phyloP scores from a whole-genome alignment of 768 basidiomycete genomes.

The Collybiopsis luxurians region DNA sequence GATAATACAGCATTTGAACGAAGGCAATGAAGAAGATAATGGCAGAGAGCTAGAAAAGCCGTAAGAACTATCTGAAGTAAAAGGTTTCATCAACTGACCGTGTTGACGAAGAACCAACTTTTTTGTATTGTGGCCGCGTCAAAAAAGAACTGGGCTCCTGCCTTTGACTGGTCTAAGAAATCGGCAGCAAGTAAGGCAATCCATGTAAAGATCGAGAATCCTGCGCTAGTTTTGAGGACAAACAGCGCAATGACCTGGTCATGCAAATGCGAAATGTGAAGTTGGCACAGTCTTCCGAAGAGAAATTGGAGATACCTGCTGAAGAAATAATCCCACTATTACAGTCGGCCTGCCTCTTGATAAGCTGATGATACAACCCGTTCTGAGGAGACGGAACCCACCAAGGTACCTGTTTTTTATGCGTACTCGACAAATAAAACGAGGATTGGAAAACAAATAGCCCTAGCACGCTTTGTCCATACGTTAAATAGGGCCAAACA shows the following conservation, averaged over 20 bases:
- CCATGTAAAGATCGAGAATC: constrained; percentile 82
- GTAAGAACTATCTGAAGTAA: constrained; percentile 4
- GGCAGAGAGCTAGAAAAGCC: constrained; percentile 48
- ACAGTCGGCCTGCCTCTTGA: constrained; percentile 65
- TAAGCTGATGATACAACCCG: neutral
- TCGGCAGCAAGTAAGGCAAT: constrained; percentile 78
- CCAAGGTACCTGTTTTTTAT: constrained; percentile 71
- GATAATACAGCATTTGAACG: constrained; percentile 87
- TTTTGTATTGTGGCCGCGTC: constrained; percentile 59
- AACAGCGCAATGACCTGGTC: constrained; percentile 66
- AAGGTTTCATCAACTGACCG: constrained; percentile 36
- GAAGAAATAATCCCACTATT: constrained; percentile 80
- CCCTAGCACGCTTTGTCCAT: constrained; percentile 49
- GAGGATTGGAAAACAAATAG: constrained; percentile 75
- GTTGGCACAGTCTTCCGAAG: too few relatives aligned
- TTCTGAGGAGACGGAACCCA: constrained; percentile 25
- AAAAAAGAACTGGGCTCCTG: constrained; percentile 84
- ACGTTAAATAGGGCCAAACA: too few relatives aligned
- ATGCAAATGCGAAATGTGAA: too few relatives aligned
- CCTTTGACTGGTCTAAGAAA: constrained; percentile 66
- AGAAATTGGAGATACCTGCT: constrained; percentile 45
- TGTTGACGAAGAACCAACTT: constrained; percentile 86
- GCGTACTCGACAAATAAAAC: constrained; percentile 67
- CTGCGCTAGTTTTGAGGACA: constrained; percentile 81
- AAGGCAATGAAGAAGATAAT: constrained; percentile 96